These are phyloP conservation scores for Salicornia ramosissima DNA, from an alignment of 148 eudicot genomes.

Conservation along the genomic window DNA sequence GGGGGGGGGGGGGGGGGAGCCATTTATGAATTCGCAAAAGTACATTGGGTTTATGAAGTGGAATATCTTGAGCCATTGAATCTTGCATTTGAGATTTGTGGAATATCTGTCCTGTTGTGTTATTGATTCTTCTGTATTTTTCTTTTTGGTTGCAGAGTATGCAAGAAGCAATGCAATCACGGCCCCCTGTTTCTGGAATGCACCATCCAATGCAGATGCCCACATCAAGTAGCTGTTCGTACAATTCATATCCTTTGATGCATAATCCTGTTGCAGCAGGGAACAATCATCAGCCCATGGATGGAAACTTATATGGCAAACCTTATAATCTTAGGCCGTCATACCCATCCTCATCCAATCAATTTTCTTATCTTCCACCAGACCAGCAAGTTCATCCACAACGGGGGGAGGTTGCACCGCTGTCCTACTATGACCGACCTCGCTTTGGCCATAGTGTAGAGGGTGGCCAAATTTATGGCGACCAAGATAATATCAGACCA, in stretches of 20 bases:
- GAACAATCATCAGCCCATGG: slow-evolving; percentile 38
- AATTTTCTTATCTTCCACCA: slow-evolving; percentile 62
- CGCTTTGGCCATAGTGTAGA: slow-evolving; percentile 46
- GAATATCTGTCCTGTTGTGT: neutral
- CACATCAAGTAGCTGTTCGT: slow-evolving; percentile 40
- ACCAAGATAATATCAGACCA: slow-evolving; percentile 53
- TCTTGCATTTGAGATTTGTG: too few species aligned
- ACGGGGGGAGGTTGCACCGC: slow-evolving; percentile 63
- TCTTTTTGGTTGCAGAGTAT: slow-evolving; percentile 37
- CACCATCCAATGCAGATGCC: slow-evolving; percentile 49
- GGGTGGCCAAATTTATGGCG: slow-evolving; percentile 58
- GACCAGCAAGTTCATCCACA: slow-evolving; percentile 48
- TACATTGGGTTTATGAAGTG: too few species aligned
- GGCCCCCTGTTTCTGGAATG: slow-evolving; percentile 35
- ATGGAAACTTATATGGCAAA: slow-evolving; percentile 32
- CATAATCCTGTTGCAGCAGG: slow-evolving; percentile 43
- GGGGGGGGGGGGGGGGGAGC: too few species aligned
- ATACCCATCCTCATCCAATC: slow-evolving; percentile 73
- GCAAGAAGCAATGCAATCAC: slow-evolving; percentile 40
- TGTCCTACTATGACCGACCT: slow-evolving; percentile 45
- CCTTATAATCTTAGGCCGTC: slow-evolving; percentile 70
- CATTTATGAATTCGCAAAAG: too few species aligned
- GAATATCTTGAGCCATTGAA: too few species aligned
- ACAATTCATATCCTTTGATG: slow-evolving; percentile 40
- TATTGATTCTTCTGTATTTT: neutral